Percentiles rank a stretch among this genome's conserved stretches.
phyloP scores from a whole-genome alignment of 148 eudicot species.

The Selenicereus undatus region DNA sequence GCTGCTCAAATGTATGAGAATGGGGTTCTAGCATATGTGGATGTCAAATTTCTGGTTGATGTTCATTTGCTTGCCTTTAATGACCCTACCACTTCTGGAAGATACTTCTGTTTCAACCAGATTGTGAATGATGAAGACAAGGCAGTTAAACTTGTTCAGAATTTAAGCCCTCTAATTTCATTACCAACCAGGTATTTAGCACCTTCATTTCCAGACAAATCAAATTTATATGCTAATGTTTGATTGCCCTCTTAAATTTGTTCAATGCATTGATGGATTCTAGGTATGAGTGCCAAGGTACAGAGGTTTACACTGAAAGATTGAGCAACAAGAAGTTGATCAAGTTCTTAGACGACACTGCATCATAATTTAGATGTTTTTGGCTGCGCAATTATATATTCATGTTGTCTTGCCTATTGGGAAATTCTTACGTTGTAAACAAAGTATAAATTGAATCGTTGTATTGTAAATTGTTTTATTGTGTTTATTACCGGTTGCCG shows the following conservation, averaged over 20 bases:
- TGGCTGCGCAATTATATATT: neutral
- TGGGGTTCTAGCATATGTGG: slow-evolving; percentile 34
- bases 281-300: slow-evolving; percentile 35
- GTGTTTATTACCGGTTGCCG: neutral
- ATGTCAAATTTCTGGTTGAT: slow-evolving; percentile 31
- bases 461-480: neutral
- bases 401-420: neutral
- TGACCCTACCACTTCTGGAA: slow-evolving; percentile 29
- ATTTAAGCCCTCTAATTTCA: slow-evolving; percentile 35
- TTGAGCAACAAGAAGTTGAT: slow-evolving; percentile 36
- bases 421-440: neutral
- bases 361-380: slow-evolving; percentile 1
- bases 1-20: slow-evolving; percentile 39
- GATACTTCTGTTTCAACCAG: slow-evolving; percentile 37
- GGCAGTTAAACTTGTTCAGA: slow-evolving; percentile 28
- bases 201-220: neutral
- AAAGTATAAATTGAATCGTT: neutral
- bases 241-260: neutral
- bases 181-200: slow-evolving; percentile 35
- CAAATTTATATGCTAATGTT: too few relatives aligned
- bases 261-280: neutral
- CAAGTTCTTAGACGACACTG: slow-evolving; percentile 35
- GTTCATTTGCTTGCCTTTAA: slow-evolving; percentile 34
- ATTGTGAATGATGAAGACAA: slow-evolving; percentile 32
- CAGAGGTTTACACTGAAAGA: slow-evolving; percentile 32